These are phyloP conservation scores for Danielozyma ontarioensis DNA, from an alignment of 805 yeast species.

Conservation along the genomic window DNA sequence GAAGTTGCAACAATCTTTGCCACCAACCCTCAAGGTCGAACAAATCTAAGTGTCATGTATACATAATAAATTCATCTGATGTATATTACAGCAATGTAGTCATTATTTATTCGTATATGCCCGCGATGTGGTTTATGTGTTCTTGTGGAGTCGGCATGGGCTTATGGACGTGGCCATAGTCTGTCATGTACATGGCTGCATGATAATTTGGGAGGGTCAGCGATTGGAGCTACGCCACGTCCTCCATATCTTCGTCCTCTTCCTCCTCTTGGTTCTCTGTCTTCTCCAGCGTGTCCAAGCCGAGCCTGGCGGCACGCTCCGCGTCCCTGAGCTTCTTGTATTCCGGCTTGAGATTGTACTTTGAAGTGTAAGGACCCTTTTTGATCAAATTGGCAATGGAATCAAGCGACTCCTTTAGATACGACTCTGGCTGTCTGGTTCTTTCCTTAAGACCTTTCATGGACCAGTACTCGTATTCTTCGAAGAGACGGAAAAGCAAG, in stretches of 20 bases:
- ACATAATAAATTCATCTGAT: neutral
- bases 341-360: constrained; percentile 86
- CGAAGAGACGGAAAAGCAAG: constrained; percentile 80
- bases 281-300: constrained; percentile 30
- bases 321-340: constrained; percentile 75
- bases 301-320: constrained; percentile 64
- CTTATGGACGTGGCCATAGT: no score
- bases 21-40: constrained; percentile 82
- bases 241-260: constrained; percentile 70
- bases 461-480: constrained; percentile 95
- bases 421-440: constrained; percentile 92
- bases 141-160: no score
- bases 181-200: no score
- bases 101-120: no score
- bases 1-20: constrained; percentile 95
- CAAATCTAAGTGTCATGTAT: constrained; percentile 30
- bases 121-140: no score
- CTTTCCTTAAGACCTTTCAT: constrained; percentile 90
- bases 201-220: no score
- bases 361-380: constrained; percentile 93
- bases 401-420: constrained; percentile 85
- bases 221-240: constrained; percentile 55
- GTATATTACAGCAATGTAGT: no score
- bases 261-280: constrained; percentile 36
- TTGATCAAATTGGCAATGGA: constrained; percentile 84